Conservation (phyloP, 2,329 filamentous ascomycete genomes). For the Ophiostoma quercus region DNA sequence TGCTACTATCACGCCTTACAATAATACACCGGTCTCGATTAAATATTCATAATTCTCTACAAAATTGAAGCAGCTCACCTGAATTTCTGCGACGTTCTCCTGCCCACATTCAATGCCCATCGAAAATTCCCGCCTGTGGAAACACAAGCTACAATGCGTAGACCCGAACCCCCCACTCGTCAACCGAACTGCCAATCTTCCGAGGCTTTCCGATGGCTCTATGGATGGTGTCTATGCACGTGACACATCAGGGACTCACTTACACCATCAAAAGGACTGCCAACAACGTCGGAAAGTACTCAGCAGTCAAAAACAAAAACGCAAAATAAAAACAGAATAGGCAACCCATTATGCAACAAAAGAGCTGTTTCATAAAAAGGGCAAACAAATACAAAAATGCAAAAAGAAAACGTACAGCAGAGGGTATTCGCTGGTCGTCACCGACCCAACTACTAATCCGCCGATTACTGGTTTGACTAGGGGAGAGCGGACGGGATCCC, state of each 20-base stretch:
- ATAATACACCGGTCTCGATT: not conserved
- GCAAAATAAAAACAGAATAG: no score
- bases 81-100: not conserved
- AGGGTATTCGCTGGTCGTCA: no score
- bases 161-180: constrained; percentile 9
- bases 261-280: no score
- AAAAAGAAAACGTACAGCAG: no score
- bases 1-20: not conserved
- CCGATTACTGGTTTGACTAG: no score
- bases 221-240: not conserved
- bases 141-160: not conserved
- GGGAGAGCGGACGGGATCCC: no score
- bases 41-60: not conserved
- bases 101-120: not conserved
- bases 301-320: no score
- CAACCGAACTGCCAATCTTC: constrained; percentile 5
- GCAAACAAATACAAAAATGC: no score
- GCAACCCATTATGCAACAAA: no score
- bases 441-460: no score
- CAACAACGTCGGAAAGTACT: not conserved
- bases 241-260: not conserved
- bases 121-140: constrained; percentile 6
- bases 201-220: constrained; percentile 1
- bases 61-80: not conserved
- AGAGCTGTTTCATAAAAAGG: no score